A percentile compares a stretch with the other conserved stretches of the same genome.
Evolutionary conservation across 2,329 filamentous ascomycete genomes (phyloP).

Genomic region (Fusarium torulosum): DNA sequence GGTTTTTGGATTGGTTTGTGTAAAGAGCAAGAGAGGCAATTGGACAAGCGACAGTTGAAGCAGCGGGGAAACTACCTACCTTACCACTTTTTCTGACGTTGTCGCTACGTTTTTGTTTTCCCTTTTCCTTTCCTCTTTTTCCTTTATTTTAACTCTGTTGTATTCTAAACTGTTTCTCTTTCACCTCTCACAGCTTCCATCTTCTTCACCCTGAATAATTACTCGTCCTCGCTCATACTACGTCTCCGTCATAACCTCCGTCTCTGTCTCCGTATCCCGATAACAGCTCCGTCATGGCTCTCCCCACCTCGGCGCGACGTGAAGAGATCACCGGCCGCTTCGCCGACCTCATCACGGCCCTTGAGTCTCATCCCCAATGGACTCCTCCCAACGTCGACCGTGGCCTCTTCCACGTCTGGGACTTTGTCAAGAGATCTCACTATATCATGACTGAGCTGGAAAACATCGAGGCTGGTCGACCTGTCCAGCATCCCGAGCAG

Average conservation of each 20-base stretch:
- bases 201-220: neutral
- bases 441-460: slow-evolving; percentile 59
- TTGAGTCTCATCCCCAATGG: slow-evolving; percentile 51
- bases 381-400: slow-evolving; percentile 45
- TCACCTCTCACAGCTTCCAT: neutral
- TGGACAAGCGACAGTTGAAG: slow-evolving; percentile 22
- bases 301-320: slow-evolving; percentile 47
- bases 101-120: slow-evolving; percentile 22
- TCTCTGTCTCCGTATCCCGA: slow-evolving; percentile 11
- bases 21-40: slow-evolving; percentile 32
- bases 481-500: slow-evolving; percentile 53
- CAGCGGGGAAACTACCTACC: slow-evolving; percentile 29
- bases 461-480: slow-evolving; percentile 52
- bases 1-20: slow-evolving; percentile 24
- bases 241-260: slow-evolving; percentile 30
- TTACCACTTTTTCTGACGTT: slow-evolving; percentile 27
- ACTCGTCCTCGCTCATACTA: neutral
- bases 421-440: slow-evolving; percentile 57
- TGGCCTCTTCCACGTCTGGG: slow-evolving; percentile 56
- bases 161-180: neutral
- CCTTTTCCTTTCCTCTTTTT: slow-evolving; percentile 12
- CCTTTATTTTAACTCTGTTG: neutral
- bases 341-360: slow-evolving; percentile 46
- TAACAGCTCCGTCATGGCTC: slow-evolving; percentile 20
- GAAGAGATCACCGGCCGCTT: slow-evolving; percentile 46